These are phyloP conservation scores for Fomitopsis schrenkii DNA, from an alignment of 1,284 basidiomycete species.

Conservation along the genomic window DNA sequence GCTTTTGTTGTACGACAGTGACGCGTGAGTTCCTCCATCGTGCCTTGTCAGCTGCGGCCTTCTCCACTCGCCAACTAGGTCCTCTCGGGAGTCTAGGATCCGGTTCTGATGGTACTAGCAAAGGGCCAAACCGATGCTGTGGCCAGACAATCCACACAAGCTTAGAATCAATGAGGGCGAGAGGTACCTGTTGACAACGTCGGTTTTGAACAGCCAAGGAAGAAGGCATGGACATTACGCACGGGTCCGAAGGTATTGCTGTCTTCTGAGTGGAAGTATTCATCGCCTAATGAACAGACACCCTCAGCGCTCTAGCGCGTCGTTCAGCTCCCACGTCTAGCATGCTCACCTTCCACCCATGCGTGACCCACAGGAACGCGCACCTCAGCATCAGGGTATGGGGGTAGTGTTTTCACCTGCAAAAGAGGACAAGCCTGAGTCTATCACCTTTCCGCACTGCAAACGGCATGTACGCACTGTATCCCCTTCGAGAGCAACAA, in stretches of 20 bases:
- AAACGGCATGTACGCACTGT: conserved; percentile 24
- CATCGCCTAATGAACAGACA: conserved; percentile 46
- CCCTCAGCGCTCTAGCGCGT: not conserved
- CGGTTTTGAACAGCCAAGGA: not conserved
- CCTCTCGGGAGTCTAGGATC: conserved; percentile 26
- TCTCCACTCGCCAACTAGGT: conserved; percentile 39
- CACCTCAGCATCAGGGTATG: conserved; percentile 57
- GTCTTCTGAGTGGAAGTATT: conserved; percentile 62
- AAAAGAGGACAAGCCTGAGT: not conserved
- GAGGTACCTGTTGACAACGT: conserved; percentile 43
- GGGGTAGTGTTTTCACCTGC: conserved; percentile 62
- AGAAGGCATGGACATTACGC: conserved; percentile 16
- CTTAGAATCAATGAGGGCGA: conserved; percentile 59
- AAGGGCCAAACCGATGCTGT: conserved; percentile 44
- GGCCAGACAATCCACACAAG: conserved; percentile 63
- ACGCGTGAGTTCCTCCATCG: conserved; percentile 42
- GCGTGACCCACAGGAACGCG: conserved; percentile 56
- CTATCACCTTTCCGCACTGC: not conserved
- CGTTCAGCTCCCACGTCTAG: not conserved
- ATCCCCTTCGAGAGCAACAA: conserved; percentile 63
- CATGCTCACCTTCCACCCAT: conserved; percentile 65
- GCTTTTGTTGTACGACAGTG: conserved; percentile 13
- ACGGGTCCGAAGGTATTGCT: conserved; percentile 75
- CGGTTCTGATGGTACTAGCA: conserved; percentile 26
- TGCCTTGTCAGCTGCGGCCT: conserved; percentile 43